Conservation (phyloP, 257 asterid genomes). For the Solanum boliviense region DNA sequence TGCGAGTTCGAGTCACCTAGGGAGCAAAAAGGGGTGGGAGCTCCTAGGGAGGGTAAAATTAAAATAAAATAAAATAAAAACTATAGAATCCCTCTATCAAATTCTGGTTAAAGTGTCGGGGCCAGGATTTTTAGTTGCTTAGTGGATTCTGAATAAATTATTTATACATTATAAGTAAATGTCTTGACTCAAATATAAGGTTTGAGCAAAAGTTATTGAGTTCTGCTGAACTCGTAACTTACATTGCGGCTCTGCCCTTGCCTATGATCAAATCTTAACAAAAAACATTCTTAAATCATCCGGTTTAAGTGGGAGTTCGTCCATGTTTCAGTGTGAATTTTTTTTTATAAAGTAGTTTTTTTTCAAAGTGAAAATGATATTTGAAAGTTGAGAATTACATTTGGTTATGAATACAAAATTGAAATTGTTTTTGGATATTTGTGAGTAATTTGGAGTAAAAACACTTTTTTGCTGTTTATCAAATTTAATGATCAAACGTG, state of each 20-base stretch:
- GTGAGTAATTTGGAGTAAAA: no score
- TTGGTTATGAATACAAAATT: no score
- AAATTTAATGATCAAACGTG: no score
- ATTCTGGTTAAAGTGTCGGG: background rate
- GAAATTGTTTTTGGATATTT: no score
- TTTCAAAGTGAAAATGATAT: no score
- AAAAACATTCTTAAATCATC: background rate
- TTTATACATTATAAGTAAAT: background rate
- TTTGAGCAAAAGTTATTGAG: background rate
- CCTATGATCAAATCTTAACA: background rate
- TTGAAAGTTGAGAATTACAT: no score
- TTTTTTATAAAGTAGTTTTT: no score
- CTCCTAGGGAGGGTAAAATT: no score
- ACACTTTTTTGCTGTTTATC: accelerated
- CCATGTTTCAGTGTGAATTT: background rate
- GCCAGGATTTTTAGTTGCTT: background rate
- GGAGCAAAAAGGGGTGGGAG: no score
- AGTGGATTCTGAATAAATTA: background rate
- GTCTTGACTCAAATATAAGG: background rate
- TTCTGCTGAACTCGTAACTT: background rate
- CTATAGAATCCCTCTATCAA: no score
- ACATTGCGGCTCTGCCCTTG: background rate
- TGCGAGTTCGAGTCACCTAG: no score
- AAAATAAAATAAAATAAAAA: no score
- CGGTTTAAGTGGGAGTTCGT: background rate